Evolutionary conservation across 1,139 yeast species (phyloP).

Genomic region (Candida smagusa): DNA sequence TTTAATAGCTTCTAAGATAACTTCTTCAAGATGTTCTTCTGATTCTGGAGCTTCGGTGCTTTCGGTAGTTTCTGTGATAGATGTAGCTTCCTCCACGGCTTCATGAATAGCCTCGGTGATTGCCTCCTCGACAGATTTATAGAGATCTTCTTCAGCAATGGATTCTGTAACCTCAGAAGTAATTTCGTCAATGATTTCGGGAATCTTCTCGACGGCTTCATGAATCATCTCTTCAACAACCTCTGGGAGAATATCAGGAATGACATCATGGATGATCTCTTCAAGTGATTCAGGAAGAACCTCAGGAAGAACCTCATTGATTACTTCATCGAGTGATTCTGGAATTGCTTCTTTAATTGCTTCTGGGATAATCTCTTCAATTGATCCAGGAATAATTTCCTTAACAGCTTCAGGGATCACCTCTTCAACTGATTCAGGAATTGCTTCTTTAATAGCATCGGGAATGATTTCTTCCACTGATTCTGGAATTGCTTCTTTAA

Average conservation of each 20-base stretch:
- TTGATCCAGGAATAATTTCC: not conserved
- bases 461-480: slow-evolving; percentile 1
- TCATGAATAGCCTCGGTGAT: not conserved
- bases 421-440: slow-evolving; percentile 6
- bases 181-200: not conserved
- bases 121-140: not conserved
- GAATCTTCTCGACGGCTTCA: no score
- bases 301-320: not conserved
- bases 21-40: slow-evolving; percentile 1
- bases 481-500: not conserved
- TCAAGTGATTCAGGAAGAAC: slow-evolving; percentile 3
- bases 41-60: slow-evolving; percentile 1
- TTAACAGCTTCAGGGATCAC: slow-evolving; percentile 7
- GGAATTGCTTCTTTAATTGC: slow-evolving; percentile 1
- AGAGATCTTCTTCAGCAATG: not conserved
- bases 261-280: slow-evolving; percentile 4
- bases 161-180: not conserved
- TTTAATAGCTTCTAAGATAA: slow-evolving; percentile 2
- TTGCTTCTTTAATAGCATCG: slow-evolving; percentile 1
- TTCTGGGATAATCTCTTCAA: not conserved
- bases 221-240: not conserved
- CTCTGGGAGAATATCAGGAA: not conserved
- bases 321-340: not conserved
- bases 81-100: not conserved
- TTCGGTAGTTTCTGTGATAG: not conserved